phyloP scores from a whole-genome alignment of 176 grass and related monocot species.

The Triticum dicoccoides region DNA sequence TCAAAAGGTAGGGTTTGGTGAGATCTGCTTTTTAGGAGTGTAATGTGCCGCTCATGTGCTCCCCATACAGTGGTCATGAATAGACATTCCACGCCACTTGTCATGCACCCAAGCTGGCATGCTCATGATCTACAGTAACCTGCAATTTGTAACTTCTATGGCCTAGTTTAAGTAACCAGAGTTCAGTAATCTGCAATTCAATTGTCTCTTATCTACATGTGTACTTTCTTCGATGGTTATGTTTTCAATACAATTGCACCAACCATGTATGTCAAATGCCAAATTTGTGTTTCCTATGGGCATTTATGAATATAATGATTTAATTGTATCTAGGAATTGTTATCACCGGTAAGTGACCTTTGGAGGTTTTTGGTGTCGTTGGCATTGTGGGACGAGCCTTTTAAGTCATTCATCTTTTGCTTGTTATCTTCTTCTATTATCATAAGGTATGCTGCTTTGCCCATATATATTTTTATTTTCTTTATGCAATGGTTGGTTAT shows the following conservation, averaged over 20 bases:
- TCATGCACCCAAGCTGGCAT: background rate
- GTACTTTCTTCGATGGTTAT: background rate
- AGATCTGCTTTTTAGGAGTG: background rate
- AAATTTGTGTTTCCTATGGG: background rate
- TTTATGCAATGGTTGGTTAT: background rate
- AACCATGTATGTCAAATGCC: background rate
- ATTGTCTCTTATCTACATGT: background rate
- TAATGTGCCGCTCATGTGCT: background rate
- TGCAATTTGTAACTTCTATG: background rate
- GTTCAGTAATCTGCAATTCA: background rate
- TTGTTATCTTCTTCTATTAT: conserved; percentile 64
- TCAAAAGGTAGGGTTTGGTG: conserved; percentile 8
- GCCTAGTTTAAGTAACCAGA: background rate
- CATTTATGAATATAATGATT: background rate
- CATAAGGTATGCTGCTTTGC: conserved; percentile 49
- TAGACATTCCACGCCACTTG: background rate
- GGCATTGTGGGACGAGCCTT: conserved; percentile 78
- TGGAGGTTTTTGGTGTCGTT: conserved; percentile 63
- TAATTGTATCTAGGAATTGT: conserved; percentile 64
- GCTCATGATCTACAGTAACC: background rate
- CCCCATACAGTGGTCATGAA: background rate
- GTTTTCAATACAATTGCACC: background rate
- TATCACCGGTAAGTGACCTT: conserved; percentile 66
- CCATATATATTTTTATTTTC: background rate
- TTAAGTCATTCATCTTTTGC: conserved; percentile 81